These are phyloP conservation scores for Globisporangium heterothallicum DNA, from an alignment of 352 stramenopile genomes.

Conservation along the genomic window DNA sequence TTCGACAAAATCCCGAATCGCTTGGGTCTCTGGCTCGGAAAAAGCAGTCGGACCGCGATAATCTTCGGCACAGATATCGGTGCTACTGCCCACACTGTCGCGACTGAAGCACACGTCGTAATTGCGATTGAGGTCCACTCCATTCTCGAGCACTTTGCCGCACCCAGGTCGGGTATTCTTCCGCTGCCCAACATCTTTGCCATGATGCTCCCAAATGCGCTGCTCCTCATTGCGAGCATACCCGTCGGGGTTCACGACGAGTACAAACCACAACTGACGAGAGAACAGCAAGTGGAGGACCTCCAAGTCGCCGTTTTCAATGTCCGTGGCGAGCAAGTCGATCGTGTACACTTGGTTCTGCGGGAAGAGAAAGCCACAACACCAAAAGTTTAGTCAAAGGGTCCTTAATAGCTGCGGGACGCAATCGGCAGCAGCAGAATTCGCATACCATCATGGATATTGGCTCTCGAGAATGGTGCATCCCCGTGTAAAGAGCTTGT, in stretches of 20 bases:
- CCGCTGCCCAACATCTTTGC: conserved; percentile 38
- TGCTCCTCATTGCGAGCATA: conserved; percentile 72
- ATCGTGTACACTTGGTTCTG: conserved; percentile 83
- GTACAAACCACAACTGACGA: conserved; percentile 79
- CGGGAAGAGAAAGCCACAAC: not conserved
- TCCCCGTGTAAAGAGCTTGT: conserved; percentile 72
- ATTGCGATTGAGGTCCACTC: conserved; percentile 82
- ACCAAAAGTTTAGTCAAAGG: not conserved
- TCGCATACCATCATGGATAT: conserved; percentile 80
- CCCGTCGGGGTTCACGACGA: conserved; percentile 80
- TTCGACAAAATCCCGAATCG: conserved; percentile 66
- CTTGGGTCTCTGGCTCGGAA: conserved; percentile 77
- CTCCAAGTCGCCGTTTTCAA: conserved; percentile 51
- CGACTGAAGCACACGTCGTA: conserved; percentile 75
- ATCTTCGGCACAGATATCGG: conserved; percentile 63
- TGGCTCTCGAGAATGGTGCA: conserved; percentile 85
- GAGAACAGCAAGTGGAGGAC: conserved; percentile 49
- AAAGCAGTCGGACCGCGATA: conserved; percentile 63
- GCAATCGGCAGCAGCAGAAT: too few relatives aligned
- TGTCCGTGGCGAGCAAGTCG: conserved; percentile 56
- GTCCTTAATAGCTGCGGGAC: too few relatives aligned
- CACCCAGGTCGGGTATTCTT: conserved; percentile 60
- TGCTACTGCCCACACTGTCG: conserved; percentile 61
- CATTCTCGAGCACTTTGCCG: conserved; percentile 27
- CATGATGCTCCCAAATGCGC: conserved; percentile 39